Evolutionary conservation across 2,329 filamentous ascomycete genomes (phyloP).

Genomic region (Trichoderma pleuroti): DNA sequence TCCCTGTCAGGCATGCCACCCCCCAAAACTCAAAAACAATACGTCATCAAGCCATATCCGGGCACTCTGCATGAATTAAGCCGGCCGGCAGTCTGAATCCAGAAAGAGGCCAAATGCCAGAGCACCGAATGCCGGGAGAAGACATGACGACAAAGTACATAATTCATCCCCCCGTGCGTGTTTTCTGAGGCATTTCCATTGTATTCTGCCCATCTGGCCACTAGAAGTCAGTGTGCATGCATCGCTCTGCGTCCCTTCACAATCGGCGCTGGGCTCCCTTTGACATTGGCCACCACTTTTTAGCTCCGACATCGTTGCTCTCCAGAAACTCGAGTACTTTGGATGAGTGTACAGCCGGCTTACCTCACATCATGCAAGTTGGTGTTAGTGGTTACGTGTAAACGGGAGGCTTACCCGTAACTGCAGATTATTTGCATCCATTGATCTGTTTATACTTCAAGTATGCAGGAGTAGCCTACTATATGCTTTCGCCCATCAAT

Average conservation of each 20-base stretch:
- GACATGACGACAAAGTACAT: neutral
- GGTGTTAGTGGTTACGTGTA: constrained; percentile 7
- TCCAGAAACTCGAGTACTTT: neutral
- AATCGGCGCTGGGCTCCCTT: neutral
- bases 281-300: neutral
- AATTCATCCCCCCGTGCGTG: neutral
- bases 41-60: neutral
- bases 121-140: neutral
- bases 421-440: neutral
- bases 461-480: neutral
- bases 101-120: neutral
- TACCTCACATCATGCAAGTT: neutral
- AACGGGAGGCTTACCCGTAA: neutral
- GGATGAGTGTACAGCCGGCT: neutral
- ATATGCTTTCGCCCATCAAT: neutral
- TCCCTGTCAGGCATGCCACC: neutral
- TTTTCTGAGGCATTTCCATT: neutral
- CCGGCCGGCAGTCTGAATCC: neutral
- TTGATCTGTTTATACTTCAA: neutral
- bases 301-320: neutral
- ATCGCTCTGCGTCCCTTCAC: neutral
- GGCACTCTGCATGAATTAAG: neutral
- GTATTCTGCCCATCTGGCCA: neutral
- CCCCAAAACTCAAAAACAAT: neutral
- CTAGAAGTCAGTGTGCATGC: neutral